Conservation (phyloP, 108 stramenopile species). For the Poteriospumella lacustris region DNA sequence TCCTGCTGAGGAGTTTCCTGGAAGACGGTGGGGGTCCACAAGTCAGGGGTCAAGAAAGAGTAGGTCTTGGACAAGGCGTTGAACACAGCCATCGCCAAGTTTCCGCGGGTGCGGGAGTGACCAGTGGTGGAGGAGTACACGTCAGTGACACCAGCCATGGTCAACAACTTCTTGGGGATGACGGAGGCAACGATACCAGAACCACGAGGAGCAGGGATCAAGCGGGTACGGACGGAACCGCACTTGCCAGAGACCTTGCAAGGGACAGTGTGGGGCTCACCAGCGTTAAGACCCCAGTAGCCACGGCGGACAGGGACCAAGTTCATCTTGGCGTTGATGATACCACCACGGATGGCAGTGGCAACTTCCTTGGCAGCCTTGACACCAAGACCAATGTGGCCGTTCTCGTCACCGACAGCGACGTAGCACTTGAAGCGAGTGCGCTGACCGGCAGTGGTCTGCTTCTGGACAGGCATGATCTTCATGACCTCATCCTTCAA, state of each 20-base stretch:
- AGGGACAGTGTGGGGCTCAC: constrained; percentile 96
- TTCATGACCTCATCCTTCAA: constrained; percentile 99
- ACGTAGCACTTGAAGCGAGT: constrained; percentile 99
- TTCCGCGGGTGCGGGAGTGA: constrained; percentile 99
- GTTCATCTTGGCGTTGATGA: constrained; percentile 95
- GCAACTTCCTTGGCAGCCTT: constrained; percentile 98
- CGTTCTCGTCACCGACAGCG: constrained; percentile 87
- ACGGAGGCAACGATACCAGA: constrained; percentile 97
- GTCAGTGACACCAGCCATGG: constrained; percentile 90
- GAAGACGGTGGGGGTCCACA: constrained; percentile 87
- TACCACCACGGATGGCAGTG: constrained; percentile 97
- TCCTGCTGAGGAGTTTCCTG: constrained; percentile 85
- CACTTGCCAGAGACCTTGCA: constrained; percentile 99
- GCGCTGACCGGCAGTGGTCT: constrained; percentile 97
- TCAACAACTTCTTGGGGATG: constrained; percentile 94
- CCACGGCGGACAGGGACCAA: constrained; percentile 96
- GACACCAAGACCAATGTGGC: constrained; percentile 98
- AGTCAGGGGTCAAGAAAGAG: constrained; percentile 95
- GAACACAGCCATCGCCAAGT: constrained; percentile 99
- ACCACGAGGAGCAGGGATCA: constrained; percentile 99
- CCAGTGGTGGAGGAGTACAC: constrained; percentile 51
- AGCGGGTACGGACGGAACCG: constrained; percentile 93
- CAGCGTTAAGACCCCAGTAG: constrained; percentile 94
- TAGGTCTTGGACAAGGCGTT: constrained; percentile 93
- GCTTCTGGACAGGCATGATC: constrained; percentile 99